Evolutionary conservation across 257 asterid genomes (phyloP).

Genomic region (Solanum chiquidenum): DNA sequence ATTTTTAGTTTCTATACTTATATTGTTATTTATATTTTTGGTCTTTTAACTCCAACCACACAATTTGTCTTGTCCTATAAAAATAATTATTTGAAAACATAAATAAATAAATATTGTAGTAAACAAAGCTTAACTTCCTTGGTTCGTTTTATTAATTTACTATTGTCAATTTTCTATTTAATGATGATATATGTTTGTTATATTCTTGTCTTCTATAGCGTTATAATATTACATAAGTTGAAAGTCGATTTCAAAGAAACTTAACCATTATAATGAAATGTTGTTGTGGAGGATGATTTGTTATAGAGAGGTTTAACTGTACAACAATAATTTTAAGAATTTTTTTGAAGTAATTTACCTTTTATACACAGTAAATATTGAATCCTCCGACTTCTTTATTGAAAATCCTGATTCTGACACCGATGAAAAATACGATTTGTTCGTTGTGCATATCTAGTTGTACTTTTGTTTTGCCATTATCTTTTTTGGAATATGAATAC

Average conservation of each 20-base stretch:
- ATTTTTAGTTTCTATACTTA: not conserved
- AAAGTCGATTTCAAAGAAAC: not conserved
- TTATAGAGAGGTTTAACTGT: rapidly evolving
- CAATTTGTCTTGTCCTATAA: not conserved
- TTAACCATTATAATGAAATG: not conserved
- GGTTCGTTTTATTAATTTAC: not conserved
- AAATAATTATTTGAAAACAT: not conserved
- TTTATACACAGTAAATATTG: not conserved
- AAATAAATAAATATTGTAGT: not conserved
- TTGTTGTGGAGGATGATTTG: not conserved
- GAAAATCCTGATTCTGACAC: not conserved
- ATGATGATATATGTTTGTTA: not conserved
- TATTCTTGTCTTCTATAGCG: not conserved
- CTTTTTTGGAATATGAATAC: not conserved
- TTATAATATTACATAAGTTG: not conserved
- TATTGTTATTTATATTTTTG: not conserved
- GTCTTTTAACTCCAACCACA: not conserved
- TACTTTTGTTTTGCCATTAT: not conserved
- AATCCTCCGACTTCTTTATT: rapidly evolving
- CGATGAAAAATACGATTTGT: not conserved
- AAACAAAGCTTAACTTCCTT: not conserved
- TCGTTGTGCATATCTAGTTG: not conserved
- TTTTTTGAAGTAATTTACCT: not conserved
- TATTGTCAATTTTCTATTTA: not conserved
- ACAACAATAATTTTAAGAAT: not conserved